Conservation (phyloP, 2,329 filamentous ascomycete genomes). For the Lachnellula suecica region DNA sequence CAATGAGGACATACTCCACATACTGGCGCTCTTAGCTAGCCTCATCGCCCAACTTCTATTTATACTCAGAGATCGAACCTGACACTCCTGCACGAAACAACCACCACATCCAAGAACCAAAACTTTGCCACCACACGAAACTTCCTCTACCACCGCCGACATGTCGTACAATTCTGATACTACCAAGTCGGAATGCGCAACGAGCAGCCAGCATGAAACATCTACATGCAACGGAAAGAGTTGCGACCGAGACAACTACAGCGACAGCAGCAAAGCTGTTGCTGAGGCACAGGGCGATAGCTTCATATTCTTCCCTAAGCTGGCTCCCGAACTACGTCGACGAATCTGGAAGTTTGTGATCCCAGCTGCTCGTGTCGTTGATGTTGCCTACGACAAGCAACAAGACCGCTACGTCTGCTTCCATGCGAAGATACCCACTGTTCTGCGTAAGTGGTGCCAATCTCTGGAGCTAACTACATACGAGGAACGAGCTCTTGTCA, state of each 20-base stretch:
- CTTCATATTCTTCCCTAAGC: not conserved
- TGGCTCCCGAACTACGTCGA: not conserved
- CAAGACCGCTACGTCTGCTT: not conserved
- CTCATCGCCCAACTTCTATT: no score
- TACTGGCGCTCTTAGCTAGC: no score
- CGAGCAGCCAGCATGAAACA: not conserved
- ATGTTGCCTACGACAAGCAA: not conserved
- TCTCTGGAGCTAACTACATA: no score
- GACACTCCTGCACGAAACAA: not conserved
- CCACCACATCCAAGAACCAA: not conserved
- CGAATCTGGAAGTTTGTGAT: not conserved
- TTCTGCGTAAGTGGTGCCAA: no score
- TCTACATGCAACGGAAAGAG: no score
- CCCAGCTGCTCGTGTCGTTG: not conserved
- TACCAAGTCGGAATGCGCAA: not conserved
- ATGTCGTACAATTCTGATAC: no score
- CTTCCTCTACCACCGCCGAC: not conserved
- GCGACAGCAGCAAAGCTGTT: no score
- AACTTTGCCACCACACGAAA: not conserved
- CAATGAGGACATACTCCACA: no score
- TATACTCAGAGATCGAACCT: not conserved
- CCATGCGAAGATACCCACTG: not conserved
- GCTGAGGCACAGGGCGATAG: not conserved
- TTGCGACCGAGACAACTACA: no score
- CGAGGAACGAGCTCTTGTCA: no score